These are phyloP conservation scores for Stephania cephalantha DNA, from an alignment of 164 flowering plant genomes.

Conservation along the genomic window DNA sequence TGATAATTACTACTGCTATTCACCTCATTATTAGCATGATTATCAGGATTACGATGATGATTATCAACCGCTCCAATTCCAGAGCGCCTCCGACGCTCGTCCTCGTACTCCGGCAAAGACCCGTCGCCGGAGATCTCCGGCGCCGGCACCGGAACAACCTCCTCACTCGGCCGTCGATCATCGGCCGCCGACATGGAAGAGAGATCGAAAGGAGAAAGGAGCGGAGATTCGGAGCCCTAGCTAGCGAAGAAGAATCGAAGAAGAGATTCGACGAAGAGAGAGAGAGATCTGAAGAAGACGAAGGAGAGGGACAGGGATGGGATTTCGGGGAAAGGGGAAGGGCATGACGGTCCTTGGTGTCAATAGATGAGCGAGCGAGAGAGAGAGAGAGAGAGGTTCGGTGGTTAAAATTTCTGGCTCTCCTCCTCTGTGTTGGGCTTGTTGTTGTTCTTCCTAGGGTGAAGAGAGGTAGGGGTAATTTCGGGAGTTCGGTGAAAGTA, in stretches of 20 bases:
- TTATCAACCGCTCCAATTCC: background rate
- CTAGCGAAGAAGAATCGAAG: conserved; percentile 1
- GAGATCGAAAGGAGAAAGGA: conserved; percentile 14
- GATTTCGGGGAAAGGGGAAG: background rate
- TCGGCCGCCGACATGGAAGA: conserved; percentile 14
- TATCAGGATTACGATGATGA: background rate
- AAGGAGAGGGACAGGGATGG: background rate
- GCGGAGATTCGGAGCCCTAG: background rate
- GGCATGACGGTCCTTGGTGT: background rate
- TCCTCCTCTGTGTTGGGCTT: background rate
- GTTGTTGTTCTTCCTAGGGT: background rate
- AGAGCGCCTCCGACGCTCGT: background rate
- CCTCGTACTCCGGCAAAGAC: conserved; percentile 1
- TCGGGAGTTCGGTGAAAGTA: background rate
- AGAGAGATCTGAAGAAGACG: background rate
- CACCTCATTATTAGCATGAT: background rate
- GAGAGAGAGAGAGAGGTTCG: background rate
- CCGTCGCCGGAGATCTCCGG: background rate
- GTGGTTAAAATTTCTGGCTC: background rate
- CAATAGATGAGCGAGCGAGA: background rate
- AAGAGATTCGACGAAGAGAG: background rate
- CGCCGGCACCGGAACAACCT: background rate
- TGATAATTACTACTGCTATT: conserved; percentile 1
- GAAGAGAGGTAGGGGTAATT: background rate
- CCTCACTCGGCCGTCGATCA: background rate